Base-by-base conservation (phyloP, 1,284 basidiomycete genomes). In the Marasmius fiardii region DNA sequence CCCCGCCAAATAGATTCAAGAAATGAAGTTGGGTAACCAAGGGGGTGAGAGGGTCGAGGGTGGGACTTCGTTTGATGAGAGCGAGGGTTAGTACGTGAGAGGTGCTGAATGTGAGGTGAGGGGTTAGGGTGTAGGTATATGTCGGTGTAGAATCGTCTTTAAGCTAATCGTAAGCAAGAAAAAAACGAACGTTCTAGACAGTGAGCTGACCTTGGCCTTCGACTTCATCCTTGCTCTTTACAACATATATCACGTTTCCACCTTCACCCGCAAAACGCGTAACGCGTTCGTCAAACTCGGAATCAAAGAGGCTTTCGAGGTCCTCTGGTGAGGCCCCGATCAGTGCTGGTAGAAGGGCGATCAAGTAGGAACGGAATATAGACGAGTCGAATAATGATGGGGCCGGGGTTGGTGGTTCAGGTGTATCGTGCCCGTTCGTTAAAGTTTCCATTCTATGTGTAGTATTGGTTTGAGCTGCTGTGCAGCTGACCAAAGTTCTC, bases 1-100 rank as follows among this genome's bases (percentile, higher is more conserved):
- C 89, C 4, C 92, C 92, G 21, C 93, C 93, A 63, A 94, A 98
- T 26, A 98, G 80, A 63, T 95, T 97, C 51, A 98, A 78, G 58
- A 98, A 88, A 64, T 98, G 93, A 8, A 98, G 79, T 70, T 99
- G 96, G 6, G 83, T 77, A 3, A 92, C 86, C 4, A 98, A 81
- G 0, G 95, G 90, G 3, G 81, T 75, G 14, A 85, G 70, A 1
- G 89, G 82, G 71, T 98, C 95, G 47, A 98, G 82, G 1, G 82
- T 87, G 0, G 91, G 85, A 7, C 86, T 85, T 48, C 95, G 89
- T 73, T 98, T 98, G 78, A 99, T 97, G 68, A 98, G 82, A 33
- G 95, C 95, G 51, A 99, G 83, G 0, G 94, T 96, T 8, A 89
- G 91, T 54, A 89, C 80, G 73, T 93, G 86, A 37, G 85, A 83